Base-by-base conservation (phyloP, 352 stramenopile genomes). In the Phytopythium sindhum region DNA sequence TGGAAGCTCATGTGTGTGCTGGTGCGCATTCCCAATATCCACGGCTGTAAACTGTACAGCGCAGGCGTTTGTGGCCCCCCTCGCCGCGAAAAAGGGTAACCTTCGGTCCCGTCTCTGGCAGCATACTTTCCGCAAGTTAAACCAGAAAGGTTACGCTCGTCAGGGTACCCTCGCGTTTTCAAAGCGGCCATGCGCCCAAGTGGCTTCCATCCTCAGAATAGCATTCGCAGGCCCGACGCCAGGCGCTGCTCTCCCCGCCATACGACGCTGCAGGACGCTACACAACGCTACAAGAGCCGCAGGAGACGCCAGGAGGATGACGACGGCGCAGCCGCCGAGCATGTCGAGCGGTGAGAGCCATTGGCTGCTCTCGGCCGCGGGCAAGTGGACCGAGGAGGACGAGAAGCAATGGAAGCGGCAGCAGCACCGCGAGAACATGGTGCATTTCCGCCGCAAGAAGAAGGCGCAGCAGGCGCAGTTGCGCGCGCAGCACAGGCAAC, bases 371-470 rank as follows among this genome's bases (percentile, higher is more conserved):
- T 81, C 73, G 39, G 69, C 73, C 35, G 73, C 68, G 0, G 73
- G 73, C 41, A 73, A 71, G 59, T 81, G 73, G 73, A 81, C 73
- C 26, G 70, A 77, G 42, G 73, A 81, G 52, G 73, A 81, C 61
- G 70, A 81, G 61, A 81, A 77, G 66, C 64, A 77, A 60, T 81
- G 73, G 73, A 81, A 81, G 57, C 73, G 73, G 23, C 67, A 81
- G 59, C 73, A 81, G 35, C 73, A 81, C 59, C 73, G 73, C 23
- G 73, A 81, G 59, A 81, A 81, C 63, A 81, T 81, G 73, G 73
- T 81, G 26, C 77, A 75, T 59, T 81, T 81, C 70, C 68, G 73
- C 23, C 70, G 65, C 44, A 81, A 81, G 70, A 81, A 81, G 73
- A 81, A 81, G 64, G 73, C 68, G 55, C 70, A 78, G 63, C 73